Conservation (phyloP, 805 yeast species). For the Kuraishia cidri region DNA sequence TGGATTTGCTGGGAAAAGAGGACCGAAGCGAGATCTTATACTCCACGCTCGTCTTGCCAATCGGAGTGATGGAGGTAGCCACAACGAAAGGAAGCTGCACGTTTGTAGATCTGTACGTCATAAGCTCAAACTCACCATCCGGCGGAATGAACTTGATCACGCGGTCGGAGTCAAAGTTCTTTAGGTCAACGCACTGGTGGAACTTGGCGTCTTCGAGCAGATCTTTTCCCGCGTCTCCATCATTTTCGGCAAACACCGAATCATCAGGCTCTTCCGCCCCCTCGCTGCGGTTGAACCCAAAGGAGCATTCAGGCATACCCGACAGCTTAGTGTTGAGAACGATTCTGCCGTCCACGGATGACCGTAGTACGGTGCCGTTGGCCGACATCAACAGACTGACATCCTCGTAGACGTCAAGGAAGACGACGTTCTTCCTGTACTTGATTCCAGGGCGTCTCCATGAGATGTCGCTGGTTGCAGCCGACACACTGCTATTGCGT, state of each 20-base stretch:
- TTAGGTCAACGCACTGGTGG: constrained; percentile 78
- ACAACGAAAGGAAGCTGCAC: constrained; percentile 66
- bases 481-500: neutral
- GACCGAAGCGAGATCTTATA: constrained; percentile 58
- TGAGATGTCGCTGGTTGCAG: constrained; percentile 22
- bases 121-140: constrained; percentile 77
- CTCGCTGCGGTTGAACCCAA: constrained; percentile 59
- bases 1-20: constrained; percentile 43
- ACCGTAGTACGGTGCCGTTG: constrained; percentile 52
- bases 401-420: constrained; percentile 66
- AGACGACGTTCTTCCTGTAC: constrained; percentile 76
- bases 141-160: constrained; percentile 75
- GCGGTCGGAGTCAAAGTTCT: constrained; percentile 55
- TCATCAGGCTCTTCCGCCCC: constrained; percentile 3
- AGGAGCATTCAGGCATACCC: constrained; percentile 78
- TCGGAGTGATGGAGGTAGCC: constrained; percentile 38
- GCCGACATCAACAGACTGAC: constrained; percentile 62
- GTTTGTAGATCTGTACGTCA: constrained; percentile 59
- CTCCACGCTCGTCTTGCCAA: constrained; percentile 36
- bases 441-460: constrained; percentile 70
- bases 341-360: constrained; percentile 72
- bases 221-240: constrained; percentile 12
- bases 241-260: neutral
- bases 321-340: constrained; percentile 62
- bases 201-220: constrained; percentile 75